Evolutionary conservation across 225 moss, liverwort and hornwort genomes (phyloP), one percentile per base, ranked within the genome.

Genomic region (Rhytidiadelphus loreus): DNA sequence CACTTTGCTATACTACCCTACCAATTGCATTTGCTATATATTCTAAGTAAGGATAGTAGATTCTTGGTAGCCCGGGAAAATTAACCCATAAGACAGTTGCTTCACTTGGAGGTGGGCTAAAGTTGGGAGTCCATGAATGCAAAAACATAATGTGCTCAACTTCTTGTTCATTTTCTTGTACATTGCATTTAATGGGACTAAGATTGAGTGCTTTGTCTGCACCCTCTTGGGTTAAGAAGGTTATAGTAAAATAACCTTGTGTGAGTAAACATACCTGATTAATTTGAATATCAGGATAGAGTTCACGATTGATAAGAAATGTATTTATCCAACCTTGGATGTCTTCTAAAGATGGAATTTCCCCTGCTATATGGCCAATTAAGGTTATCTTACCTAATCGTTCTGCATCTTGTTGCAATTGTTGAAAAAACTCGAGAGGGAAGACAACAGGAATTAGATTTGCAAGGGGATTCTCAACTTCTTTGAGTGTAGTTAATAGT

Each of bases 21-120:
- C 77, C 70, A 24, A 89, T 48, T 20, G 63, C 29, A 56, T 64
- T 50, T 44, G 81, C 84, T 75, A 92, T 88, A 11, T 85, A 86
- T 22, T 88, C 77, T 4, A 89, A 64, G 28, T 87, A 90, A 19
- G 62, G 84, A 26, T 92, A 88, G 39, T 89, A 90, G 48, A 92
- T 92, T 75, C 37, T 84, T 35, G 50, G 70, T 1, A 92, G 69
- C 0, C 76, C 16, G 35, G 11, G 81, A 22, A 90, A 90, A 21
- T 61, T 22, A 4, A 90, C 70, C 83, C 70, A 87, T n/a, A 88
- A 52, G 3, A 87, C 29, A 18, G 4, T 64, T 33, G 88, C 76
- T 76, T 92, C 56, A 8, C 18, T 6, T 7, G 48, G 48, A 59
- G 87, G 90, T 12, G 77, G 88, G 6, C 8, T 63, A 22, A 92